These are phyloP conservation scores for Xylariaceae sp. DNA, from an alignment of 2,329 filamentous ascomycete genomes.

Conservation along the genomic window DNA sequence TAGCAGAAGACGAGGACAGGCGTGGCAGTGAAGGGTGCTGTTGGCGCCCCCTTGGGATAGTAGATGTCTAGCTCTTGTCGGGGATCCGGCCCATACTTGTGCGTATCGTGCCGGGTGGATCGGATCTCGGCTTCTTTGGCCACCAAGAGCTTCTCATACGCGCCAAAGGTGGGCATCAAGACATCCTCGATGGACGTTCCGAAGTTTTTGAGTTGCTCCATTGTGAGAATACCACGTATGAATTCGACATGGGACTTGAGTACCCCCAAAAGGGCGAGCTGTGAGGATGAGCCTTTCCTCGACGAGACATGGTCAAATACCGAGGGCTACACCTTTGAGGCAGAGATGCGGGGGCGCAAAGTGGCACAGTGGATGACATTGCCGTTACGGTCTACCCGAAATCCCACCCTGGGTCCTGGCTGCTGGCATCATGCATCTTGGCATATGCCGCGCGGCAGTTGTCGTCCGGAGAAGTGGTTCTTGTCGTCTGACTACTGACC, in stretches of 20 bases:
- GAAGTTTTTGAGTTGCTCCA: conserved; percentile 18
- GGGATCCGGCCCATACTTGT: conserved; percentile 29
- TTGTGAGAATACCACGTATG: conserved; percentile 1
- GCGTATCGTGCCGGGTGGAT: conserved; percentile 24
- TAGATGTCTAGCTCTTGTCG: conserved; percentile 37
- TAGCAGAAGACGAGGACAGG: conserved; percentile 29
- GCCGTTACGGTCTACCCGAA: no score
- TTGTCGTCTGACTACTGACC: no score
- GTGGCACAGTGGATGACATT: no score
- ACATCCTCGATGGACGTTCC: conserved; percentile 15
- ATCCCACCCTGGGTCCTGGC: no score
- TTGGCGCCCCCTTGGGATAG: conserved; percentile 9
- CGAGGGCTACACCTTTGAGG: no score
- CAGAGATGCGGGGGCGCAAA: no score
- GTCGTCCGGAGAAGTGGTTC: no score
- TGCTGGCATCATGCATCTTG: no score
- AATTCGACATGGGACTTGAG: background rate
- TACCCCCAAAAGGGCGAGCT: background rate
- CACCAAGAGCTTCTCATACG: conserved; percentile 19
- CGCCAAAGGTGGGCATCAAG: conserved; percentile 20
- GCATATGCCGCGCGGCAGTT: no score
- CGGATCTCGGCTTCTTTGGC: conserved; percentile 21
- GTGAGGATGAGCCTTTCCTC: no score
- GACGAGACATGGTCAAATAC: no score
- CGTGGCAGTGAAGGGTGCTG: conserved; percentile 10